phyloP scores from a whole-genome alignment of 164 flowering plant genomes.

The Tinospora cordifolia region DNA sequence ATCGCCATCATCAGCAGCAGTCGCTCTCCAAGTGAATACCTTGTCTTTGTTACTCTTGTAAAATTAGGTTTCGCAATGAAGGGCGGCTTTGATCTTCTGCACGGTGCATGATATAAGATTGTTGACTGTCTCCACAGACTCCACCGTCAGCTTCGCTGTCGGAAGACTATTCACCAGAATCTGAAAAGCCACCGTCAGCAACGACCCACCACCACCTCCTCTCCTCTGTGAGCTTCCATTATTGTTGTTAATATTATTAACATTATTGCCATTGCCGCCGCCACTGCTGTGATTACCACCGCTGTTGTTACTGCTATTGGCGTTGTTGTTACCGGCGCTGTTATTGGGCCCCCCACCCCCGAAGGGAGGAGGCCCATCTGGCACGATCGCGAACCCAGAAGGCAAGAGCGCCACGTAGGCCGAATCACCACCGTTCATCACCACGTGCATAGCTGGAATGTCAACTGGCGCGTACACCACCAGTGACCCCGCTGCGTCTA shows the following conservation, averaged over 20 bases:
- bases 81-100: constrained; percentile 92
- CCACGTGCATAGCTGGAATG: constrained; percentile 91
- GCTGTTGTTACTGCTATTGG: constrained; percentile 6
- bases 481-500: constrained; percentile 74
- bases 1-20: too few relatives aligned
- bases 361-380: constrained; percentile 51
- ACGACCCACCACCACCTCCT: constrained; percentile 50
- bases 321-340: constrained; percentile 6
- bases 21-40: too few relatives aligned
- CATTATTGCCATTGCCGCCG: constrained; percentile 5
- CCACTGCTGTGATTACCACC: not conserved
- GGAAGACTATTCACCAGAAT: constrained; percentile 88
- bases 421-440: constrained; percentile 96
- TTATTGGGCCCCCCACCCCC: constrained; percentile 16
- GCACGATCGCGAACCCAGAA: constrained; percentile 79
- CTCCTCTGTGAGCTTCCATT: constrained; percentile 15
- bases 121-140: constrained; percentile 93
- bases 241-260: constrained; percentile 6
- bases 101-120: constrained; percentile 92
- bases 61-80: constrained; percentile 58
- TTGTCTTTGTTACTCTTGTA: not conserved
- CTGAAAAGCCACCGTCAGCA: constrained; percentile 88
- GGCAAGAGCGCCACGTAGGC: constrained; percentile 92
- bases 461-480: constrained; percentile 99
- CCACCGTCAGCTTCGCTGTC: constrained; percentile 88